These are phyloP conservation scores for Nemania sp. DNA, from an alignment of 2,329 filamentous ascomycete genomes.

Conservation along the genomic window DNA sequence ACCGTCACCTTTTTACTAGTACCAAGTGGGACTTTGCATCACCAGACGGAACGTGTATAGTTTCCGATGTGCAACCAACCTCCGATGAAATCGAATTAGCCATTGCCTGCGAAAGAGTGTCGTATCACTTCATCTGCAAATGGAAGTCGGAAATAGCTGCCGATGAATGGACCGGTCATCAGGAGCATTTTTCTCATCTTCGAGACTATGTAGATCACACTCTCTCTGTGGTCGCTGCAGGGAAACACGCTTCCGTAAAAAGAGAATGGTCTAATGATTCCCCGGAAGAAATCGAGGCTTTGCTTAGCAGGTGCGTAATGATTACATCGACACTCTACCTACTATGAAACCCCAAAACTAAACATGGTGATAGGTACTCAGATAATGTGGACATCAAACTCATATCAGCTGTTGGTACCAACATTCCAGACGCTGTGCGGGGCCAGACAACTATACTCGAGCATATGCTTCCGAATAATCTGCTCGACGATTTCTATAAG, in stretches of 20 bases:
- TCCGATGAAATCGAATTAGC: conserved; percentile 22
- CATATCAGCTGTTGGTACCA: conserved; percentile 36
- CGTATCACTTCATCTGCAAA: conserved; percentile 31
- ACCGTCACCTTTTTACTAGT: conserved; percentile 7
- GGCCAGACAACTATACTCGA: conserved; percentile 41
- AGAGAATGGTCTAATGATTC: conserved; percentile 6
- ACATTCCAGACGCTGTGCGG: conserved; percentile 37
- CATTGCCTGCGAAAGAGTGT: conserved; percentile 28
- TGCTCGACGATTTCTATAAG: conserved; percentile 34
- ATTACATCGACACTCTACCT: no score
- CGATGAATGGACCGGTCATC: conserved; percentile 27
- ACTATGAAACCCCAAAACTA: no score
- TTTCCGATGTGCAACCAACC: neutral
- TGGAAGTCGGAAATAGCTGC: conserved; percentile 27
- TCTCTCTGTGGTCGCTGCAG: neutral
- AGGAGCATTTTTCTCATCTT: conserved; percentile 26
- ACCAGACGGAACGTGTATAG: conserved; percentile 6
- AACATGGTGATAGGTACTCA: no score
- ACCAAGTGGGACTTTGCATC: neutral
- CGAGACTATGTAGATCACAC: conserved; percentile 26
- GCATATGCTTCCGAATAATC: conserved; percentile 35
- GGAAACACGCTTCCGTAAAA: neutral
- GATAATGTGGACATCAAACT: conserved; percentile 24
- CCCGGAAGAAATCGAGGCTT: neutral
- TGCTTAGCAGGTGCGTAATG: neutral